Evolutionary conservation across 495 filamentous ascomycete species (phyloP).

Genomic region (Aspergillus bertholletiae): DNA sequence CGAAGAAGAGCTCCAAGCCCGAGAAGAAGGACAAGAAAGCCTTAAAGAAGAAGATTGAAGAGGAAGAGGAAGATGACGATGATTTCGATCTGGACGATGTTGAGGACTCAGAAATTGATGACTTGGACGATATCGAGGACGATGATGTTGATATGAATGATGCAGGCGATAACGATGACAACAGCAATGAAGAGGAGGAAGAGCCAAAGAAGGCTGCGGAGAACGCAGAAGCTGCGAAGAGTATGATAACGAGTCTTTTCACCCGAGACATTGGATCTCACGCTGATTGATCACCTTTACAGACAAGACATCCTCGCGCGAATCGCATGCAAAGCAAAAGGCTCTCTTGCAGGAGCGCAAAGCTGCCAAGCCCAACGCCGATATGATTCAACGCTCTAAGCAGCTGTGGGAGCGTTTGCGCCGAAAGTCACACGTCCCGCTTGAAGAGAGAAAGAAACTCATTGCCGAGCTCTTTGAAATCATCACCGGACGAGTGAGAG

Average conservation of each 20-base stretch:
- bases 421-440: constrained; percentile 83
- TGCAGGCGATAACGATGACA: constrained; percentile 25
- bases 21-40: constrained; percentile 35
- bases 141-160: constrained; percentile 39
- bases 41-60: constrained; percentile 30
- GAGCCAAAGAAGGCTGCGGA: constrained; percentile 18
- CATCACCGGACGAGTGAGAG: constrained; percentile 83
- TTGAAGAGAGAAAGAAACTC: constrained; percentile 79
- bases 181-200: constrained; percentile 27
- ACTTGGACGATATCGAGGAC: constrained; percentile 25
- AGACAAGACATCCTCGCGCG: constrained; percentile 55
- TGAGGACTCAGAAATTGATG: constrained; percentile 38
- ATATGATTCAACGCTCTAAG: constrained; percentile 84
- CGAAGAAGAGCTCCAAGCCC: constrained; percentile 24
- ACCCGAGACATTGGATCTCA: not conserved
- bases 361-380: constrained; percentile 85
- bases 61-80: constrained; percentile 34
- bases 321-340: constrained; percentile 91
- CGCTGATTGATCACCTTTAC: not conserved
- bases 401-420: constrained; percentile 95
- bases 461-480: constrained; percentile 87
- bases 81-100: constrained; percentile 45
- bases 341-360: constrained; percentile 84
- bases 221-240: constrained; percentile 22
- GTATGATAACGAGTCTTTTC: constrained; percentile 21